Base-by-base conservation (phyloP, 1,284 basidiomycete species). In the Singerocomus inundabilis region DNA sequence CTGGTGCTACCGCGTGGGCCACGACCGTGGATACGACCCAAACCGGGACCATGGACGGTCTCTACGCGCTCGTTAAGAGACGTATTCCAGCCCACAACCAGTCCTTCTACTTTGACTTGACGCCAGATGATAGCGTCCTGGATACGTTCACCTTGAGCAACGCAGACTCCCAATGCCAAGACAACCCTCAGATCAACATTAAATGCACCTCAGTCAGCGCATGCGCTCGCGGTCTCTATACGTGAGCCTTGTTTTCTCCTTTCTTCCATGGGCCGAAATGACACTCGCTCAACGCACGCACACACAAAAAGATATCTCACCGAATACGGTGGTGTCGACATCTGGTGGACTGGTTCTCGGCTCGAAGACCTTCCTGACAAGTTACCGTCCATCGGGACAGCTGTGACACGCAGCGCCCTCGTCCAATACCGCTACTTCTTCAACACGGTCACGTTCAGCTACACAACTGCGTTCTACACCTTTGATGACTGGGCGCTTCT, bases 361-460 rank as follows among this genome's bases (percentile, higher is more conserved):
- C 64, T 74, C 11, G 55, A 60, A 15, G 43, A 61, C 28, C 62
- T 75, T 11, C 63, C 70, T 1, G 0, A 53, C 3, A 44, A 51
- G 26, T 56, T 75, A 7, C 72, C 72, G 0, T 46, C 59, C 13
- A 54, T 74, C 15, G 68, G 70, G 9, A 49, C 52, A 10, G 56
- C 66, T 0, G 46, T 74, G 28, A 66, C 63, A 5, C 68, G 58
- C 43, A 64, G 52, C 30, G 58, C 73, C 6, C 57, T 74, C 36
- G 72, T 74, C n/a, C 64, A 67, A 11, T 72, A 71, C 46, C 62
- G 72, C 48, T 74, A 62, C 48, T 67, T 71, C 46, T 70, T 74
- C 62, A 76, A 76, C 54, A 74, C 72, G 6, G 73, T 74, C 49
- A 75, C 74, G 3, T 75, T 74, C 53, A 64, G 64, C 51, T 77